Base-by-base conservation (phyloP, 345 rosid species). In the Streptanthus diversifolius region DNA sequence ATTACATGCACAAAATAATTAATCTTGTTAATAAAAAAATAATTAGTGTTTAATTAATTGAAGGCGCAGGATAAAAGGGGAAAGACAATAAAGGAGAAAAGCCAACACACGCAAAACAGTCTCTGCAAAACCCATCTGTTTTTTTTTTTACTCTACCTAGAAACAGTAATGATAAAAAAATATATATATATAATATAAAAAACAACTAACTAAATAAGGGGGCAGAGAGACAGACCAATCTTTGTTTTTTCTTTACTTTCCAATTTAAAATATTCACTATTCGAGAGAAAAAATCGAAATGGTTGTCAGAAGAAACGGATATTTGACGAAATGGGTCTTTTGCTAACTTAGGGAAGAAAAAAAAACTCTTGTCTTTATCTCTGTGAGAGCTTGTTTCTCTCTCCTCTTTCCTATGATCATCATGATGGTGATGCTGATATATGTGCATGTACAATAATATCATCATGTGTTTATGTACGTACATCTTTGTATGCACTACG, bases 21-120 rank as follows among this genome's bases (percentile, higher is more conserved):
- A 53, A 53, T 68, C 7, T 40, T 55, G 73, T 45, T 70, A 39
- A 40, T 48, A 14, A 13, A 29, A 60, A 48, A 49, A 8, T 3
- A 60, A 10, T 29, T 22, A 76, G 27, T 8, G n/a, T 21, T 43
- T 8, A 68, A 62, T 40, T 43, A 60, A 62, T 15, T 13, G 18
- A 37, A 57, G 70, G 27, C 18, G 70, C 29, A 69, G 32, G 43
- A 61, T 44, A 43, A 68, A 70, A 37, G 71, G 70, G 66, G 1
- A 69, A 69, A 76, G 71, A 76, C 75, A 56, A 55, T 70, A 70
- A 76, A 76, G 71, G 53, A 63, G 69, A 76, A 63, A 64, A 63
- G 72, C 71, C 55, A 77, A 70, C 75, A 76, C 63, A 74, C 73
- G 73, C 73, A 74, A 60, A 51, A 75, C 78, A 75, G 78, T 59